Base-by-base conservation (phyloP, 1,284 basidiomycete species). In the Heliocybe sulcata region DNA sequence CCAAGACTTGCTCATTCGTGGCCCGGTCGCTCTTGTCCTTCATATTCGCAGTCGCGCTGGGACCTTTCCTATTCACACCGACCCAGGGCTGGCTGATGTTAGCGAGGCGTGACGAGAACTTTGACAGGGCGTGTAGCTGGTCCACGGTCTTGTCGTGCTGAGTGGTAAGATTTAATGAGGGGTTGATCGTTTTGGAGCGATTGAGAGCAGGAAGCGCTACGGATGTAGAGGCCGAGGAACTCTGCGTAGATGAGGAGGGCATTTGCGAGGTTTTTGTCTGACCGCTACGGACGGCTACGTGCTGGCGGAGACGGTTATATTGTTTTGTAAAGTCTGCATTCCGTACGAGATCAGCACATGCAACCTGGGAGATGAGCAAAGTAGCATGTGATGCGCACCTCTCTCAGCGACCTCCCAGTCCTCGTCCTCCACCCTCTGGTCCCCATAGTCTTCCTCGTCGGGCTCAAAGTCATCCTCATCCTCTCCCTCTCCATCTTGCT, bases 11-110 rank as follows among this genome's bases (percentile, higher is more conserved):
- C 67, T 98, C 94, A 54, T 83, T 93, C 11, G 94, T 98, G 10
- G 94, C 94, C 47, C 95, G 81, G 72, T 98, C 94, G 51, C 88
- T 85, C 70, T 96, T 96, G 72, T 98, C 94, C 70, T 96, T 95
- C 64, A 83, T 72, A 64, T 94, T 93, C 16, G 91, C 89, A 55
- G 83, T 81, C 12, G 92, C 87, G 57, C 84, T 87, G 0, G 91
- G 92, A 1, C 91, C 92, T 67, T 98, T 98, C 56, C 92, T 80
- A 61, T 96, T 95, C 35, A 91, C 82, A 6, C 89, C 83, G 0
- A 90, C 89, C 63, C 92, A 92, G 1, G 90, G 90, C 35, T 76
- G 74, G 60, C 90, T 82, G 53, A 92, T 82, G 61, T 84, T 81
- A 26, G 85, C 76, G 27, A 92, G 72, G 33, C 81, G 75, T 0